Conservation (phyloP, 257 asterid species). For the Ilex asprella region DNA sequence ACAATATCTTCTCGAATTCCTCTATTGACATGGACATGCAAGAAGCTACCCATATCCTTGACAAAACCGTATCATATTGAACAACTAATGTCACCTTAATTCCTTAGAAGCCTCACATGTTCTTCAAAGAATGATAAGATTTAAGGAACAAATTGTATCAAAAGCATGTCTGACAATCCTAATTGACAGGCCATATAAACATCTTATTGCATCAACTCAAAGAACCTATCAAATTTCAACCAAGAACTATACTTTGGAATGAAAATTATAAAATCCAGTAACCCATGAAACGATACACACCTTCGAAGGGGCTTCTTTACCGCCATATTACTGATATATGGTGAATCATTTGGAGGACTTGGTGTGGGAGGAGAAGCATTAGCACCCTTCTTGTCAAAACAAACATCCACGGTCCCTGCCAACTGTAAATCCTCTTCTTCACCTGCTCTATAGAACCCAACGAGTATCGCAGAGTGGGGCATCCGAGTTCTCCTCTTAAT, state of each 20-base stretch:
- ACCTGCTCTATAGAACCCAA: conserved; percentile 62
- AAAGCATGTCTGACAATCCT: background rate
- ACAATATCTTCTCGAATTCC: too few species aligned
- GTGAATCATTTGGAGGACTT: conserved; percentile 64
- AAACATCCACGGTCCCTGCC: conserved; percentile 90
- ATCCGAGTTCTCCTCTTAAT: conserved; percentile 56
- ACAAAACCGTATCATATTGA: too few species aligned
- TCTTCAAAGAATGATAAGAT: too few species aligned
- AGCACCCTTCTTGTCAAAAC: conserved; percentile 60
- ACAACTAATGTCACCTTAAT: too few species aligned
- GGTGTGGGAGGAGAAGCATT: conserved; percentile 84
- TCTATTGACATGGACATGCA: too few species aligned
- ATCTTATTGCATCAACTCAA: background rate
- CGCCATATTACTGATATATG: conserved; percentile 92
- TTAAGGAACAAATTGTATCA: too few species aligned
- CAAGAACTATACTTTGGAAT: background rate
- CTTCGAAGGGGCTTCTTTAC: conserved; percentile 74
- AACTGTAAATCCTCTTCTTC: conserved; percentile 70
- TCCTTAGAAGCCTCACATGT: too few species aligned
- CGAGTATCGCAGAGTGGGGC: conserved; percentile 81
- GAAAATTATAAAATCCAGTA: background rate
- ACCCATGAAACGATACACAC: conserved; percentile 18
- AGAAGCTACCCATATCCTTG: too few species aligned
- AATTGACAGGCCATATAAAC: background rate
- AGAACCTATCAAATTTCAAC: background rate